phyloP scores from a whole-genome alignment of 352 stramenopile species.

The Phytophthora rubi region DNA sequence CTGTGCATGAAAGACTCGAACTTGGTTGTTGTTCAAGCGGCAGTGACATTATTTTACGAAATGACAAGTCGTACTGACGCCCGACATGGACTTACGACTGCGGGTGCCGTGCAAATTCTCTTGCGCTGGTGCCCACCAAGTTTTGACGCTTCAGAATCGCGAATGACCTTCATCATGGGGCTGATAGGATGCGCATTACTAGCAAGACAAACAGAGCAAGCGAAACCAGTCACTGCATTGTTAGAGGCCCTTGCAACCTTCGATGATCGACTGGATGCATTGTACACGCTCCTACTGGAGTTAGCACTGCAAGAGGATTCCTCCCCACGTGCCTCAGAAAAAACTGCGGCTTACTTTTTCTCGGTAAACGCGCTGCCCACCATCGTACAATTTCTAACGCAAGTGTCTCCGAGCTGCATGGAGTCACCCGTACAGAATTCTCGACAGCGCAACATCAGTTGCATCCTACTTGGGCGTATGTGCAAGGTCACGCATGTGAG shows the following conservation, averaged over 20 bases:
- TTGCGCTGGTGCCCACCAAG: conserved; percentile 46
- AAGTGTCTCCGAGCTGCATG: conserved; percentile 66
- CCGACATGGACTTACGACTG: conserved; percentile 65
- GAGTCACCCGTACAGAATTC: conserved; percentile 51
- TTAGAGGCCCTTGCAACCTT: conserved; percentile 43
- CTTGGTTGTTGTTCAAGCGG: conserved; percentile 39
- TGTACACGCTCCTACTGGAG: conserved; percentile 58
- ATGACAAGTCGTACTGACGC: conserved; percentile 60
- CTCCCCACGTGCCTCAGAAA: conserved; percentile 27
- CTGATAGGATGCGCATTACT: conserved; percentile 59
- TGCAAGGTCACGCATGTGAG: conserved; percentile 47
- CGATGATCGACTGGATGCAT: conserved; percentile 40
- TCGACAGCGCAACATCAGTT: conserved; percentile 74
- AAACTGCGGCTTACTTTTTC: conserved; percentile 50
- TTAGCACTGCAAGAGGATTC: conserved; percentile 42
- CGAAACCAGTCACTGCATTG: conserved; percentile 29
- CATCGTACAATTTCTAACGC: conserved; percentile 57
- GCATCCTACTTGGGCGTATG: conserved; percentile 66
- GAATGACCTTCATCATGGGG: conserved; percentile 50
- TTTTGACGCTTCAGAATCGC: conserved; percentile 36
- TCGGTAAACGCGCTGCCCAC: conserved; percentile 46
- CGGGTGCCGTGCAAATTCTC: conserved; percentile 58
- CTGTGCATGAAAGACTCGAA: conserved; percentile 47
- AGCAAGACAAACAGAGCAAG: conserved; percentile 44
- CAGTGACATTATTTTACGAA: conserved; percentile 65